Conservation (phyloP, 2,329 filamentous ascomycete species). For the Microsporum canis region DNA sequence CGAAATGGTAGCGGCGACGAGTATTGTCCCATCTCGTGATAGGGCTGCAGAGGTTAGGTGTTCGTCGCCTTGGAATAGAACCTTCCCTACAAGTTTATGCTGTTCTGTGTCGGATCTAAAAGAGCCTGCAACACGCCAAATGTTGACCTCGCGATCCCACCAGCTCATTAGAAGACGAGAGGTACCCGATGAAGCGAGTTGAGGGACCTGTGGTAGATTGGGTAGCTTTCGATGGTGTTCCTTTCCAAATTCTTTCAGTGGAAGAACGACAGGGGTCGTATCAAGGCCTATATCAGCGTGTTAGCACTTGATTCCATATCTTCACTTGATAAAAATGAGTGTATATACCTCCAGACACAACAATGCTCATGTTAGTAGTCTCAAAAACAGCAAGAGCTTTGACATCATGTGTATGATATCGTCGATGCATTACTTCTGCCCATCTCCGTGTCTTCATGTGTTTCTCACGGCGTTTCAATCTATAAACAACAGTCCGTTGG, state of each 20-base stretch:
- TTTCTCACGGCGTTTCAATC: constrained; percentile 41
- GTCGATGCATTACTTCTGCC: constrained; percentile 73
- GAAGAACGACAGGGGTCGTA: constrained; percentile 68
- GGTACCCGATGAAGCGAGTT: constrained; percentile 59
- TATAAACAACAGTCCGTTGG: constrained; percentile 72
- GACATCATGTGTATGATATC: constrained; percentile 88
- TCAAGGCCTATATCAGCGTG: constrained; percentile 55
- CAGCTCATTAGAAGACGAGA: constrained; percentile 73
- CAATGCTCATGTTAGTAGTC: constrained; percentile 66
- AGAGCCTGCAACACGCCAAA: constrained; percentile 55
- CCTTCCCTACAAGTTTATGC: constrained; percentile 51
- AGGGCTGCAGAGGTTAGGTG: constrained; percentile 68
- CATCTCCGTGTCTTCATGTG: constrained; percentile 54
- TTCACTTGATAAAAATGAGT: neutral
- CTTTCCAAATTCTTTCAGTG: constrained; percentile 61
- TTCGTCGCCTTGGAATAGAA: constrained; percentile 58
- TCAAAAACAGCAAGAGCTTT: constrained; percentile 91
- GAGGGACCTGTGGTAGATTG: constrained; percentile 68
- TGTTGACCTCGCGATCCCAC: constrained; percentile 79
- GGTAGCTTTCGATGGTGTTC: constrained; percentile 75
- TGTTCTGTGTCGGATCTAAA: constrained; percentile 38
- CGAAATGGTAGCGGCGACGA: constrained; percentile 63
- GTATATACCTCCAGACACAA: constrained; percentile 71
- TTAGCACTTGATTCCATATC: constrained; percentile 1
- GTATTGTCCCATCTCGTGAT: constrained; percentile 57